Evolutionary conservation across 176 grass and related monocot species (phyloP), one percentile per base, ranked within the genome.

Genomic region (Avena sativa): DNA sequence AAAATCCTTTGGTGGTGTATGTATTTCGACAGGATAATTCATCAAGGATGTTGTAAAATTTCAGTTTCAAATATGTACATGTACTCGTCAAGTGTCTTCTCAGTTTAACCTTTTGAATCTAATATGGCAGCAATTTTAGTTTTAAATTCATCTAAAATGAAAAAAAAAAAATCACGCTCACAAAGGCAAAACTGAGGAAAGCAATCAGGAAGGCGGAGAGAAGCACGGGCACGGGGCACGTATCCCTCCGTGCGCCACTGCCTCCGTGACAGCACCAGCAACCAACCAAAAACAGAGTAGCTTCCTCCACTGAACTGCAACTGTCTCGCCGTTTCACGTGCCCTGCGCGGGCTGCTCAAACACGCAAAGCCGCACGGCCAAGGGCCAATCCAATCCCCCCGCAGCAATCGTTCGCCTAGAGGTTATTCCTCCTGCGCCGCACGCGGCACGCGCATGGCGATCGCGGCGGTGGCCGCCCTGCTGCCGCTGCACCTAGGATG

Each of bases 381-480:
- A 43, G 32, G 32, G 1, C 40, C 40, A 56, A 56, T 56, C 53
- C 52, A 17, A 55, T 55, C 15, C 15, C 15, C 40, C 40, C 40
- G 40, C 16, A 16, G 53, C 53, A 57, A 56, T 1, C 51, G 13
- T 53, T 53, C 51, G 51, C 51, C 53, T 57, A 10, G 46, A 48
- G 46, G 46, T 48, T 10, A 48, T 9, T 48, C 46, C 46, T 48
- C 46, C 9, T 48, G 9, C 46, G 6, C 46, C 46, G 9, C 46
- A 47, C 13, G 51, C 51, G 51, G 49, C 49, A 2, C 51, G 51
- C 52, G 53, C 53, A 57, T 84, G 81, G 87, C 43, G 66, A 63
- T 84, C 81, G 65, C n/a, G 46, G 65, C 3, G 21, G 75, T 43
- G 65, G 52, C 74, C 1, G 64, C 75, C 13, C 86, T 9, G 75